Base-by-base conservation (phyloP, 352 stramenopile species). In the Pythium aquatile region DNA sequence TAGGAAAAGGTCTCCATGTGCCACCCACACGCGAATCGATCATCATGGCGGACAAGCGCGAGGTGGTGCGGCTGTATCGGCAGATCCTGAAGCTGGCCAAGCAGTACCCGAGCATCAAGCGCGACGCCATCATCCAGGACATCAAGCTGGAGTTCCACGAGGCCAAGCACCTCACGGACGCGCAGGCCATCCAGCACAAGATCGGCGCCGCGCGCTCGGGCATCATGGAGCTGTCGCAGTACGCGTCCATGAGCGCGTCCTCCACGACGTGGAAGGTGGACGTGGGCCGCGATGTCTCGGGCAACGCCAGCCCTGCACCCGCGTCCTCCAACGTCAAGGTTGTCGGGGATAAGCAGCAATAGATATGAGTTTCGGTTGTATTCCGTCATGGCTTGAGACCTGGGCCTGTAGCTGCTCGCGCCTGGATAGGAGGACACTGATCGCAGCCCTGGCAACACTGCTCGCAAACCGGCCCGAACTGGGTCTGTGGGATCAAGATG, bases 111-210 rank as follows among this genome's bases (percentile, higher is more conserved):
- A 95, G 86, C 77, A 59, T 95, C 64, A 95, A 95, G 79, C 82
- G 84, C 53, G 75, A 90, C 44, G 80, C 84, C 14, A 88, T 96
- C 61, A 74, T 94, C 53, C 69, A 73, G 35, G 88, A 96, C 69
- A 93, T 94, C 70, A 91, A 93, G 72, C 71, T 77, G 44, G 81
- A 94, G 70, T 93, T 94, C 75, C 85, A 92, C 65, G 79, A 85
- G 32, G 87, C 82, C 72, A 88, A 92, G 72, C 32, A 63, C 42
- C 65, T 92, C 37, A 83, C 80, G 35, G 82, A 91, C 61, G 61
- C 75, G 32, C 70, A 70, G 46, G 69, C 75, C 55, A 88, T 96
- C 51, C 67, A 78, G 54, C 64, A 89, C 57, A 91, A 93, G 62
- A 48, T 96, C 55, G 73, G 72, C 59, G 75, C 85, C 8, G 85